Conservation (phyloP, 306 rosid genomes). For the Cercis canadensis region DNA sequence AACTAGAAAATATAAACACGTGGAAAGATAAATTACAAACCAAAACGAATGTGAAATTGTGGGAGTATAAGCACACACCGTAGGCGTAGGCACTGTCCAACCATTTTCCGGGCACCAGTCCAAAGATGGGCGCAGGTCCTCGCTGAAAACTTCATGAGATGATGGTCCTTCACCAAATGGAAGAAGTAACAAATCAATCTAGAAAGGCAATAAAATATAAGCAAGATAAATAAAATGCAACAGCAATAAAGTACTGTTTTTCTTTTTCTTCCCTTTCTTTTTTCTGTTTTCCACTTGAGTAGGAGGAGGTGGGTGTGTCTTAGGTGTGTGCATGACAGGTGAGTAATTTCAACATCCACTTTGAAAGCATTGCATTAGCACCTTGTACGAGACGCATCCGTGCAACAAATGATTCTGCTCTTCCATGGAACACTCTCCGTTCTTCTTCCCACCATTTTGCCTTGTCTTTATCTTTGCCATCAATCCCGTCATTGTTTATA, state of each 20-base stretch:
- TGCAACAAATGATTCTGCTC: conserved; percentile 95
- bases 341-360: conserved; percentile 5
- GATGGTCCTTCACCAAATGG: conserved; percentile 86
- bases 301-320: conserved; percentile 8
- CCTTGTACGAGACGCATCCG: conserved; percentile 99
- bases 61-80: conserved; percentile 51
- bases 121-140: conserved; percentile 86
- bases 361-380: conserved; percentile 43
- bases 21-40: neutral
- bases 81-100: conserved; percentile 70
- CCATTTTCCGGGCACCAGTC: conserved; percentile 72
- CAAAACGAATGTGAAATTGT: conserved; percentile 13
- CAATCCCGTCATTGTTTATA: conserved; percentile 87
- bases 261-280: no score
- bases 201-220: conserved; percentile 34
- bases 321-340: conserved; percentile 13
- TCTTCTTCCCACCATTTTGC: conserved; percentile 99
- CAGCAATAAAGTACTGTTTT: neutral
- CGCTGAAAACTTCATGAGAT: conserved; percentile 50
- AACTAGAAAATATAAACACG: neutral
- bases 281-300: neutral
- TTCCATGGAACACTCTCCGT: conserved; percentile 81
- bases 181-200: conserved; percentile 73
- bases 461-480: conserved; percentile 87
- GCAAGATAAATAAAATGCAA: neutral